Evolutionary conservation across 208 protist species (phyloP).

Genomic region (Leptomonas seymouri): DNA sequence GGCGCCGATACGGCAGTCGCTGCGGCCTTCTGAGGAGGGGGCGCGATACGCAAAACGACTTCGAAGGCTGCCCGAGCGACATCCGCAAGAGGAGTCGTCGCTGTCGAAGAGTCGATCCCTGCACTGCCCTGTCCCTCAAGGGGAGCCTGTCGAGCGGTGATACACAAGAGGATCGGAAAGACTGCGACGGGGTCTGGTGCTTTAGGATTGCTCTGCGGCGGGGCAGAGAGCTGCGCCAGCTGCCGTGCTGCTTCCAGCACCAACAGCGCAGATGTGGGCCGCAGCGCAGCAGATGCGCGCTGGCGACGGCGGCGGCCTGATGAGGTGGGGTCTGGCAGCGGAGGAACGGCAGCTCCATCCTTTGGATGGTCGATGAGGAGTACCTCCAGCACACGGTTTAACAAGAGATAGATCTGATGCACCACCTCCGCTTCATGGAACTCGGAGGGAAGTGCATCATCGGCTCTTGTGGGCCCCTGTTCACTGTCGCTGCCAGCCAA

Average conservation of each 20-base stretch:
- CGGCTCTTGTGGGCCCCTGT: too few species aligned
- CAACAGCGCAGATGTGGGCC: constrained; percentile 25
- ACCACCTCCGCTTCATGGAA: background rate
- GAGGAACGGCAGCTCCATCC: background rate
- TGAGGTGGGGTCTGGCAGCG: background rate
- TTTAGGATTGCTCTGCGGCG: background rate
- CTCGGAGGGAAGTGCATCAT: background rate
- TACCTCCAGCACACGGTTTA: constrained; percentile 28
- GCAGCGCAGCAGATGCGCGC: constrained; percentile 1
- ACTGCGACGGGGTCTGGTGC: background rate
- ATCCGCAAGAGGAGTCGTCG: background rate
- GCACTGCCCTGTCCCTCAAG: too few species aligned
- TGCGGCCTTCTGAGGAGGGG: background rate
- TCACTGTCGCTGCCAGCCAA: background rate
- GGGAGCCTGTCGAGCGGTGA: background rate
- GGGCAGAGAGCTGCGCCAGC: background rate
- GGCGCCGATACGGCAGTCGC: background rate
- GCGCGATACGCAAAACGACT: constrained; percentile 1
- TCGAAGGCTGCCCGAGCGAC: constrained; percentile 26
- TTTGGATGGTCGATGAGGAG: constrained; percentile 33
- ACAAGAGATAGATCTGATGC: constrained; percentile 7
- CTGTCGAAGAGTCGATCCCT: background rate
- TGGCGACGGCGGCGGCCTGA: background rate
- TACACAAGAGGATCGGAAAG: constrained; percentile 15
- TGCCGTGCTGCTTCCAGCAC: constrained; percentile 27